Base-by-base conservation (phyloP, 805 yeast genomes). In the Debaryomyces maramus region DNA sequence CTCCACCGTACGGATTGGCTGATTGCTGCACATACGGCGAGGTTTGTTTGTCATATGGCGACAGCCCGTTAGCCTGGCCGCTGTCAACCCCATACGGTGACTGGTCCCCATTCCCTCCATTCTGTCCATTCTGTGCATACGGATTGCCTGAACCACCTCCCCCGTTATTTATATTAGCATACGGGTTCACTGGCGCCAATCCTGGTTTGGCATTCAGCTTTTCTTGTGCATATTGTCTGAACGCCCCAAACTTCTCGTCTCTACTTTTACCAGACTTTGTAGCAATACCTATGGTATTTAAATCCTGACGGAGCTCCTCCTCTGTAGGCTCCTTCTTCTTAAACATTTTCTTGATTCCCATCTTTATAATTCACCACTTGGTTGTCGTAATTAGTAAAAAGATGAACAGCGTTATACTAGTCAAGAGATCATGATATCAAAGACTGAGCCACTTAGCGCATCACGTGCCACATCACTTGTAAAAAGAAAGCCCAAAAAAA, bases 191-290 rank as follows among this genome's bases (percentile, higher is more conserved):
- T 1, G 74, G 75, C 2, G 65, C 62, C 13, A 67, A 50, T 8
- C 67, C 72, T 14, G 70, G 67, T 32, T 58, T 61, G 30, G 48
- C 53, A 21, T 36, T 41, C 32, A 55, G 64, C 22, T 72, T 52
- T 41, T 73, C 72, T 42, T 67, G 70, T 22, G 82, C 82, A 50
- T 75, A 70, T 36, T 61, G 63, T 38, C 60, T 61, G 56, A 73
- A 77, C 15, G 78, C 80, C 11, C 75, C 72, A 48, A 77, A 77
- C 59, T 75, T 75, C 45, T 72, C 73, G 41, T 67, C 63, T 32
- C 78, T 61, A 11, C 54, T 51, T 32, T 35, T 36, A 15, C 44
- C 47, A 5, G 60, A 47, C 39, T 63, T 69, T 19, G 75, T 68
- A 9, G 75, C 49, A 26, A 77, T 64, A 6, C 79, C 79, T 18